A percentile compares a stretch with the other conserved stretches of the same genome.
Conservation (phyloP, 345 rosid species). For the Psidium friedrichsthalianum region DNA sequence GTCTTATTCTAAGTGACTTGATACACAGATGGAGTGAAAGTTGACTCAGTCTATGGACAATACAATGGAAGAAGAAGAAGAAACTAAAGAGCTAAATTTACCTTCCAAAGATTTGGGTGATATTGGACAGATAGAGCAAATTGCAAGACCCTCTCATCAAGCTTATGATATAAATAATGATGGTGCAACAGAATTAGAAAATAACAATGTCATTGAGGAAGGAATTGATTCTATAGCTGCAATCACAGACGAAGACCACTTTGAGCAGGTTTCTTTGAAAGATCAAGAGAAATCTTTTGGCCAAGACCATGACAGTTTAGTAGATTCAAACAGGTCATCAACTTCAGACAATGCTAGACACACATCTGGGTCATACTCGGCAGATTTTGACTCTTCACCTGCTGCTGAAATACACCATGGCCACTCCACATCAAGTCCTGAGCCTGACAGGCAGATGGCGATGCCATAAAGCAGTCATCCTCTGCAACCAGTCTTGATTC, state of each 20-base stretch:
- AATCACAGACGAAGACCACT: constrained; percentile 49
- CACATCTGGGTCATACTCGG: constrained; percentile 22
- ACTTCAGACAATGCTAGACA: constrained; percentile 33
- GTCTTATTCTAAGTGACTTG: constrained; percentile 13
- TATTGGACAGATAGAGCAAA: constrained; percentile 16
- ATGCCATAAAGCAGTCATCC: constrained; percentile 29
- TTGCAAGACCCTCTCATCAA: constrained; percentile 21
- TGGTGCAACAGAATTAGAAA: not conserved
- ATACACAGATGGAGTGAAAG: constrained; percentile 19
- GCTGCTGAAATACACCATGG: constrained; percentile 25
- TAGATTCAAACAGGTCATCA: constrained; percentile 25
- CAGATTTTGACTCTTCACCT: constrained; percentile 30
- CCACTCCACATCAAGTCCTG: constrained; percentile 41
- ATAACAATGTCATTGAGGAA: not conserved
- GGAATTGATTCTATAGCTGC: constrained; percentile 19
- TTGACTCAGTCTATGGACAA: not conserved
- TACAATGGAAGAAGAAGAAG: constrained; percentile 70
- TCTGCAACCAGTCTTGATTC: constrained; percentile 57
- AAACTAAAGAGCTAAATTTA: constrained; percentile 31
- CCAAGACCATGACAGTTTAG: constrained; percentile 13
- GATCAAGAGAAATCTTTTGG: constrained; percentile 43
- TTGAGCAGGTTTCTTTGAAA: constrained; percentile 74
- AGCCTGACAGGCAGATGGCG: constrained; percentile 32
- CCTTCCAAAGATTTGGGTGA: constrained; percentile 10
- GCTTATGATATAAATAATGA: constrained; percentile 7